These are phyloP conservation scores for Cytospora schulzeri DNA, from an alignment of 2,329 filamentous ascomycete species.

Conservation along the genomic window DNA sequence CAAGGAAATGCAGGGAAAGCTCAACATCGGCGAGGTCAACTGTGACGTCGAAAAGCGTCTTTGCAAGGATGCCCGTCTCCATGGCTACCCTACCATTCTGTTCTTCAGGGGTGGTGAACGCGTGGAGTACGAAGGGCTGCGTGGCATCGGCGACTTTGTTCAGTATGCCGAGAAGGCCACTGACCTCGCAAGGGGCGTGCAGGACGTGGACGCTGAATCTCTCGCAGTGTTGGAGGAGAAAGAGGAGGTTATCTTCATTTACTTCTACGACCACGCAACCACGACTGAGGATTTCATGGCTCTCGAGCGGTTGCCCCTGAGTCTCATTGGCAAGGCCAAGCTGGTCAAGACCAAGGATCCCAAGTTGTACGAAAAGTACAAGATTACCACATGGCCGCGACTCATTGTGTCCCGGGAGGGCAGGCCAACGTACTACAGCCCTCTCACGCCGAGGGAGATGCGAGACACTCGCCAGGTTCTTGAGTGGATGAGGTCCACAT, in stretches of 20 bases:
- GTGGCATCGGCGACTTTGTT: conserved; percentile 88
- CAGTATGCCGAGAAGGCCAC: conserved; percentile 85
- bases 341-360: conserved; percentile 83
- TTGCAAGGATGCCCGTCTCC: conserved; percentile 87
- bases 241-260: conserved; percentile 94
- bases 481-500: conserved; percentile 93
- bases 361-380: conserved; percentile 77
- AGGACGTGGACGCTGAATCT: conserved; percentile 73
- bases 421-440: conserved; percentile 85
- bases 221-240: conserved; percentile 87
- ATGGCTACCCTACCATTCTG: conserved; percentile 83
- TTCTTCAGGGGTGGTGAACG: conserved; percentile 93
- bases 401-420: conserved; percentile 87
- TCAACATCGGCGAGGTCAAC: conserved; percentile 96
- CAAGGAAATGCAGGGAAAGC: conserved; percentile 83
- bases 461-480: conserved; percentile 80
- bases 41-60: conserved; percentile 83
- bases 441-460: conserved; percentile 88
- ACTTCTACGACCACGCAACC: conserved; percentile 96
- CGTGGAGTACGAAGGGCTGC: conserved; percentile 88
- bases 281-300: conserved; percentile 90
- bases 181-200: conserved; percentile 73
- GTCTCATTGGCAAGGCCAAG: conserved; percentile 86
- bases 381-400: conserved; percentile 96
- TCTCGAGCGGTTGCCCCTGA: conserved; percentile 82